Percentiles rank a stretch among this genome's conserved stretches.
phyloP scores from a whole-genome alignment of 179 eudicot species.

The Spergularia azorica region DNA sequence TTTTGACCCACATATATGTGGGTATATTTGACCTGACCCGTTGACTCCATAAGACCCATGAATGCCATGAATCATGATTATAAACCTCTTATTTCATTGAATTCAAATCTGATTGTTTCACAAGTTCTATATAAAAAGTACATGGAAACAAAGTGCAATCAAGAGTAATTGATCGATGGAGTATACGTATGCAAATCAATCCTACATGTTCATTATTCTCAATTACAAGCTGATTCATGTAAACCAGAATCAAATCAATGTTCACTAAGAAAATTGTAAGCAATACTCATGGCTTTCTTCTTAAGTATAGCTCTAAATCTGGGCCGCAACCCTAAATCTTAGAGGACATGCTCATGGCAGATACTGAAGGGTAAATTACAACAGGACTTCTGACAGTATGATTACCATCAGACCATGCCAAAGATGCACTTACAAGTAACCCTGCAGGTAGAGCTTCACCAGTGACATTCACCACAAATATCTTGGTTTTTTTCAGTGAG shows the following conservation, averaged over 20 bases:
- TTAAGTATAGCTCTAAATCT: not conserved
- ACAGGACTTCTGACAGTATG: slow-evolving; percentile 8
- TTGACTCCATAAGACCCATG: too few relatives aligned
- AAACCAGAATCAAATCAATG: not conserved
- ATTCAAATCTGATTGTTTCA: too few relatives aligned
- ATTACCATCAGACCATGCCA: slow-evolving; percentile 9
- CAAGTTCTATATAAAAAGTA: too few relatives aligned
- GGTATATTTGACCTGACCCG: too few relatives aligned
- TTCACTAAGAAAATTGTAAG: not conserved
- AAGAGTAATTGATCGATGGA: too few relatives aligned
- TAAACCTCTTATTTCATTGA: too few relatives aligned
- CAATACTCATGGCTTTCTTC: not conserved
- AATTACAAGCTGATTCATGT: not conserved
- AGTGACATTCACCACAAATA: not conserved
- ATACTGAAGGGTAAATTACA: not conserved
- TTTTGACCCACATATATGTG: too few relatives aligned
- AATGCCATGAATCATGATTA: too few relatives aligned
- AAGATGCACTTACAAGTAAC: not conserved
- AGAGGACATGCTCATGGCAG: slow-evolving; percentile 10
- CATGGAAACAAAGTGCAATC: too few relatives aligned
- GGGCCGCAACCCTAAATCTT: not conserved
- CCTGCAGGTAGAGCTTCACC: not conserved
- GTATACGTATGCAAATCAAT: too few relatives aligned
- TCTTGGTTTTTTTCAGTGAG: not conserved
- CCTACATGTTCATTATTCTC: too few relatives aligned